phyloP scores from a whole-genome alignment of 345 rosid species.

The Eucalyptus pauciflora region DNA sequence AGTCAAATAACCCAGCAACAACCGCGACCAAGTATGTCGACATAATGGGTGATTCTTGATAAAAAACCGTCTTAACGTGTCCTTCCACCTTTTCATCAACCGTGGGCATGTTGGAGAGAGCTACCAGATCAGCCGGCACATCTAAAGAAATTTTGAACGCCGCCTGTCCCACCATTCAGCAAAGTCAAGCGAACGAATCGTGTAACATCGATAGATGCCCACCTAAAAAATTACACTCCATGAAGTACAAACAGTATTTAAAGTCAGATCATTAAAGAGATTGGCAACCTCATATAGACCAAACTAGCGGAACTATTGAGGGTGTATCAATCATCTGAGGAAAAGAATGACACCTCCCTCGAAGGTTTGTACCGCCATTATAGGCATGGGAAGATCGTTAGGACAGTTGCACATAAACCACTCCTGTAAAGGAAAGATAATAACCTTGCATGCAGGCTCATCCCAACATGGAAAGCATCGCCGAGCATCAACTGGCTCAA shows the following conservation, averaged over 20 bases:
- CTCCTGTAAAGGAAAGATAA: background rate
- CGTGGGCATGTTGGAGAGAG: slow-evolving; percentile 89
- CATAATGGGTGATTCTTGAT: slow-evolving; percentile 87
- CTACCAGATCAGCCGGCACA: slow-evolving; percentile 70
- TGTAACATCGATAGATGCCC: background rate
- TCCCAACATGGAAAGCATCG: slow-evolving; percentile 98
- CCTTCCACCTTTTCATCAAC: slow-evolving; percentile 66
- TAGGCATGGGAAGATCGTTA: background rate
- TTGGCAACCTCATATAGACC: background rate
- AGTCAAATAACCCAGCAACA: slow-evolving; percentile 82
- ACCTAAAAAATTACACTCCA: background rate
- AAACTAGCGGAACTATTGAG: background rate
- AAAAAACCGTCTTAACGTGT: slow-evolving; percentile 43
- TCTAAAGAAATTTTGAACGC: slow-evolving; percentile 83
- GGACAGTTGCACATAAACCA: background rate
- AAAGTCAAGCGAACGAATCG: background rate
- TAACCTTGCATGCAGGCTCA: slow-evolving; percentile 95
- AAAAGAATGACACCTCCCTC: background rate
- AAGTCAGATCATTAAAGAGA: background rate
- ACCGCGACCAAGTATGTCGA: slow-evolving; percentile 96
- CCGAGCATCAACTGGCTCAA: slow-evolving; percentile 95
- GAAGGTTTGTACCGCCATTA: background rate
- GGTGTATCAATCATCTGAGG: background rate
- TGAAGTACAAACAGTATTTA: background rate
- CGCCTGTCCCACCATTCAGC: slow-evolving; percentile 44